Conservation (phyloP, 345 rosid genomes). For the Salix dunnii region DNA sequence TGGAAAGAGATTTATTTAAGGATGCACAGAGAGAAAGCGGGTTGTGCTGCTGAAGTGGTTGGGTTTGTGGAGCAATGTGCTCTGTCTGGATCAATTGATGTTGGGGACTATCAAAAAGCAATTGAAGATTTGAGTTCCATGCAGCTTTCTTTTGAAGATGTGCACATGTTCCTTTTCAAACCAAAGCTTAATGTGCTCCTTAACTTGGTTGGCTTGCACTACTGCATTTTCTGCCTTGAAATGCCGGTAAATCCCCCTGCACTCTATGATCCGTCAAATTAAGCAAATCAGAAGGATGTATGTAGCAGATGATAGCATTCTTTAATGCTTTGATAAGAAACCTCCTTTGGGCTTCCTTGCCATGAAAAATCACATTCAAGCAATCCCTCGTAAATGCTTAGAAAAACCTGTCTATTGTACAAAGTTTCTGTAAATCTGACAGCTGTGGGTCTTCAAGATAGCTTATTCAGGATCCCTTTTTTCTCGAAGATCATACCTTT, state of each 20-base stretch:
- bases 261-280: not conserved
- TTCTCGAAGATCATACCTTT: too few species aligned
- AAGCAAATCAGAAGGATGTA: not conserved
- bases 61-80: conserved; percentile 34
- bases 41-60: conserved; percentile 31
- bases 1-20: conserved; percentile 43
- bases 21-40: conserved; percentile 36
- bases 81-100: conserved; percentile 29
- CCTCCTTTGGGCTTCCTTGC: not conserved
- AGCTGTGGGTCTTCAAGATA: not conserved
- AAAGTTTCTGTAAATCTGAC: not conserved
- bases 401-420: not conserved
- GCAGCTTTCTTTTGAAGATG: conserved; percentile 42
- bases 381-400: not conserved
- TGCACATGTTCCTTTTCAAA: conserved; percentile 45
- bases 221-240: conserved; percentile 44
- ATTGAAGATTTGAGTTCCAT: conserved; percentile 29
- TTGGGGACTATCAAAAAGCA: conserved; percentile 38
- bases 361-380: not conserved
- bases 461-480: too few species aligned
- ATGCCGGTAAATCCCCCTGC: conserved; percentile 39
- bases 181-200: conserved; percentile 37
- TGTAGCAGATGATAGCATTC: not conserved
- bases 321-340: not conserved
- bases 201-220: conserved; percentile 54